Percentiles rank a stretch among this genome's conserved stretches.
Evolutionary conservation across 2,329 filamentous ascomycete species (phyloP).

Genomic region (Hymenoscyphus linearis): DNA sequence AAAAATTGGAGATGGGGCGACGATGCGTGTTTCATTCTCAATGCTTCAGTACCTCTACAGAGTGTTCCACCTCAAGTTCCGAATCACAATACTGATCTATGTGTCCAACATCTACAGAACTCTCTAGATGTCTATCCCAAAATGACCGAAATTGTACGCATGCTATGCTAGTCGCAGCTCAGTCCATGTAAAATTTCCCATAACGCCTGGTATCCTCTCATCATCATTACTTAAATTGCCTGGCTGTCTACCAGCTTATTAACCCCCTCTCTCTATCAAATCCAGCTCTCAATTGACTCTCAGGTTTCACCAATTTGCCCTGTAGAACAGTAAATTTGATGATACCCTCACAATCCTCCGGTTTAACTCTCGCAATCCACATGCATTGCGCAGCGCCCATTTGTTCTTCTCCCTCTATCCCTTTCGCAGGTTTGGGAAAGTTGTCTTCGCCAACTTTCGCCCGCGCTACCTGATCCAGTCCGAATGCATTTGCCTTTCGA

Average conservation of each 20-base stretch:
- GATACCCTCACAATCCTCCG: slow-evolving; percentile 90
- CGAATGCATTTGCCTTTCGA: slow-evolving; percentile 42
- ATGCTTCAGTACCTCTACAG: not conserved
- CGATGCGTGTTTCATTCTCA: not conserved
- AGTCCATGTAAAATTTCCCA: not conserved
- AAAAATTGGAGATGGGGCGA: not conserved
- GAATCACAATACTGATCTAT: not conserved
- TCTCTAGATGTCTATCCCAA: not conserved
- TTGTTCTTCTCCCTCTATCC: slow-evolving; percentile 30
- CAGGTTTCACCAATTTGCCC: slow-evolving; percentile 90
- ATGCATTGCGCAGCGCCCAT: slow-evolving; percentile 78
- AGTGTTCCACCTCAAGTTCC: not conserved
- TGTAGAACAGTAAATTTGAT: slow-evolving; percentile 84
- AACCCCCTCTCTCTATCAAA: slow-evolving; percentile 79
- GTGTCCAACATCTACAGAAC: not conserved
- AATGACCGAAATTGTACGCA: not conserved
- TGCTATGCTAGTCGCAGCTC: not conserved
- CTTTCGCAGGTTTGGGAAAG: slow-evolving; percentile 28
- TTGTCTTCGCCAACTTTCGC: slow-evolving; percentile 32
- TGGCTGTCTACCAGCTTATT: slow-evolving; percentile 68
- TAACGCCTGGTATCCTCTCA: not conserved
- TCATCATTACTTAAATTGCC: not conserved
- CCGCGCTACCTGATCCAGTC: slow-evolving; percentile 28
- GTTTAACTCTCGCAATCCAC: slow-evolving; percentile 79
- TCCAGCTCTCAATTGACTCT: slow-evolving; percentile 76